Evolutionary conservation across 1,284 basidiomycete species (phyloP), one percentile per base, ranked within the genome.

Genomic region (Mycena sp.): DNA sequence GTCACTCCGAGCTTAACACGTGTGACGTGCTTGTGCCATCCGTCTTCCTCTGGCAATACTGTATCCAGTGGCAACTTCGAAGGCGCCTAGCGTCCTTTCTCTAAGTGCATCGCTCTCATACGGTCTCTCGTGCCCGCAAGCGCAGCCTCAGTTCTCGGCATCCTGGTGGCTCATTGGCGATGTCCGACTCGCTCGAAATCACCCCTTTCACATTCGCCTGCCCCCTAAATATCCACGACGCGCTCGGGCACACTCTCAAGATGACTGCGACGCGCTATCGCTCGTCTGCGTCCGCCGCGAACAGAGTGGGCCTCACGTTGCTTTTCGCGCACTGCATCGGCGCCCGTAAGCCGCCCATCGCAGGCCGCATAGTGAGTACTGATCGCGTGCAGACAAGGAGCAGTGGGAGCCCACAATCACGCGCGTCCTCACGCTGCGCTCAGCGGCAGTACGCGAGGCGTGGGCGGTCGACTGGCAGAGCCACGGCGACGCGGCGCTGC

Each of bases 251-350:
- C 16, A 28, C 30, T 30, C 48, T 62, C 38, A 57, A 57, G 37
- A 62, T 62, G 53, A 62, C 60, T 12, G 53, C 53, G 16, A 62
- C 56, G 32, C 46, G 60, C 19, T 62, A 62, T 41, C 46, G 12
- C 29, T 52, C 38, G 23, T 29, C 14, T 11, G 26, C 50, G 12
- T 62, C 53, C 35, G 6, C 23, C 10, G 23, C 53, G 14, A 52
- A 57, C 23, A 16, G 28, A 25, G 37, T 28, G 5, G 53, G 60
- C 17, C 17, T 62, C 16, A 62, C 60, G 4, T 48, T 62, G 38
- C 12, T 62, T 26, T 56, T 62, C 21, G 60, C 40, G 1, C 60
- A 62, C 21, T 46, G 60, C 19, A 54, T 57, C 41, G 60, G 60
- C 6, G 53, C 40, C 9, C 48, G 60, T 62, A 40, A 32, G 59